Conservation (phyloP, 345 rosid species). For the Gossypium herbaceum region DNA sequence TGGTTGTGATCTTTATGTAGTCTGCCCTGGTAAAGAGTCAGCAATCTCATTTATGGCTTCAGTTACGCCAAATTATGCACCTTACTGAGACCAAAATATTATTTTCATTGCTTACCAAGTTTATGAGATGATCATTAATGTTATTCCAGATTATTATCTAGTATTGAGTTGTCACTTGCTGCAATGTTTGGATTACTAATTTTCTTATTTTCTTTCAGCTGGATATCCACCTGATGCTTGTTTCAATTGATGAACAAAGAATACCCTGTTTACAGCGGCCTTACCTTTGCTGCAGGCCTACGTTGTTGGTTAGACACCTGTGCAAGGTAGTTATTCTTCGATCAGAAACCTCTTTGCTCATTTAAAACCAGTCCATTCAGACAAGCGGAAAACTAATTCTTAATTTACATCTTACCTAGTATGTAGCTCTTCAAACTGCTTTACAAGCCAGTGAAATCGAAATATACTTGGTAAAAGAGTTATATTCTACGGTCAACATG, state of each 20-base stretch:
- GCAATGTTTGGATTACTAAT: slow-evolving; percentile 7
- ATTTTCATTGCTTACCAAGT: not conserved
- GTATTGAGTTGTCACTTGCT: slow-evolving; percentile 8
- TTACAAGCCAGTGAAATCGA: slow-evolving; percentile 39
- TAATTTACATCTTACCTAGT: slow-evolving; percentile 23
- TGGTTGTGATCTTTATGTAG: slow-evolving; percentile 1
- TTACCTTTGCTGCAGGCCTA: slow-evolving; percentile 45
- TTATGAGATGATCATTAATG: not conserved
- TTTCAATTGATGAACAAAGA: slow-evolving; percentile 41
- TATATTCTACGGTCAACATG: slow-evolving; percentile 20
- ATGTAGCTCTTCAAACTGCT: slow-evolving; percentile 47
- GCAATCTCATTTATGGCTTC: not conserved
- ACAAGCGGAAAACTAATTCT: slow-evolving; percentile 2
- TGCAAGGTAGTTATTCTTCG: slow-evolving; percentile 34
- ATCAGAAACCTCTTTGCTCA: not conserved
- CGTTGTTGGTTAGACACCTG: slow-evolving; percentile 33
- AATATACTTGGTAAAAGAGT: slow-evolving; percentile 36
- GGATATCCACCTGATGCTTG: slow-evolving; percentile 41
- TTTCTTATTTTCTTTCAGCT: slow-evolving; percentile 29
- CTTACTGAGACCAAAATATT: not conserved
- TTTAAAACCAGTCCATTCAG: not conserved
- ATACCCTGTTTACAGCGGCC: slow-evolving; percentile 42
- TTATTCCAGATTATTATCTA: not conserved
- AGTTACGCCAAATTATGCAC: not conserved
- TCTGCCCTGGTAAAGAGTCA: not conserved